Base-by-base conservation (phyloP, 805 yeast species). In the Ogataea sp. region DNA sequence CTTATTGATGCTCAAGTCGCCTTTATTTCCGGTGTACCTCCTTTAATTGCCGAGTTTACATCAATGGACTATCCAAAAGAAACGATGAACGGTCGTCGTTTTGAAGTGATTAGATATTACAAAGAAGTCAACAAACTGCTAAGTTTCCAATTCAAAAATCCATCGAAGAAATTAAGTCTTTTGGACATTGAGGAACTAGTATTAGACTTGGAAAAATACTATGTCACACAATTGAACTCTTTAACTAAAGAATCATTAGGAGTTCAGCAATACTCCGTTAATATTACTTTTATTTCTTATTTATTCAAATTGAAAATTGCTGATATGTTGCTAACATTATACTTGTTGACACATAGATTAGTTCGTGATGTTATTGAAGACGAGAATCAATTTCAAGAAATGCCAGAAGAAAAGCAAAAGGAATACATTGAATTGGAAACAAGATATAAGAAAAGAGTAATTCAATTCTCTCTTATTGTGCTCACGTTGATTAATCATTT, bases 11-110 rank as follows among this genome's bases (percentile, higher is more conserved):
- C 51, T 4, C 47, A 53, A 18, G 41, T 45, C 18, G 27, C 53
- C 14, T 52, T 50, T 36, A 39, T 41, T 29, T 48, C 58, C 2
- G 54, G 59, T 20, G 36, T 42, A 3, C 56, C 57, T 7, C 43
- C 46, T 3, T 26, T 52, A 25, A 25, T 44, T 3, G 3, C 25
- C 3, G 24, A 26, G 24, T 17, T 14, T 7, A 11, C 6, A 2
- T 3, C 15, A 17, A 14, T 24, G 4, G 8, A 13, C 3, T 17
- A 10, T 3, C 17, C 31, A 9, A 46, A 48, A 3, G 17, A 31
- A 2, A 40, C 24, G 16, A 24, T 34, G 15, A 41, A 35, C n/a
- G 17, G 29, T 6, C 31, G 28, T 23, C 30, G 36, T 18, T 34
- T 42, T 3, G 29, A 38, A 20, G 27, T 43, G 24, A 35, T 42